Percentiles rank a stretch among this genome's conserved stretches.
These are phyloP conservation scores for Acanthamoeba triangularis DNA, from an alignment of 208 protist species.

Conservation along the genomic window DNA sequence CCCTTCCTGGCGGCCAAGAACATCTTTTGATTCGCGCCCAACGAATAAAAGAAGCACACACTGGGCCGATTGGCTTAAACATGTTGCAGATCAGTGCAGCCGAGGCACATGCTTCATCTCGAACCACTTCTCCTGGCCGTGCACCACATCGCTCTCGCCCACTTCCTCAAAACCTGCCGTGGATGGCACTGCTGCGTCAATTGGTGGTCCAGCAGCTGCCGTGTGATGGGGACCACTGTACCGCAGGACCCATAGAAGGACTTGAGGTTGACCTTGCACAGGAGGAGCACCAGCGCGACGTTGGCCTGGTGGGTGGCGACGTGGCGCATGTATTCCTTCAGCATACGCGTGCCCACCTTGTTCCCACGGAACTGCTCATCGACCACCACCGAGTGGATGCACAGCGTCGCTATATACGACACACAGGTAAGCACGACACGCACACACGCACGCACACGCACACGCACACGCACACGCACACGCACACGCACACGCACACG, in stretches of 20 bases:
- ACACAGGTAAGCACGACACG: neutral
- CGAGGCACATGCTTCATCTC: neutral
- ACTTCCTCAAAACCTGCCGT: neutral
- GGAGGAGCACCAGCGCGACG: neutral
- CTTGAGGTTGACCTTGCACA: neutral
- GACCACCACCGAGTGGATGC: constrained; percentile 33
- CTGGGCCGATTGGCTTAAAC: too few species aligned
- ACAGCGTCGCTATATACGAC: neutral
- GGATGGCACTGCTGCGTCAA: neutral
- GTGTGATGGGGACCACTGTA: neutral
- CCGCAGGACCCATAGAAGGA: neutral
- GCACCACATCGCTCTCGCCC: neutral
- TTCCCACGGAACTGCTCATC: neutral
- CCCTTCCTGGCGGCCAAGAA: too few species aligned
- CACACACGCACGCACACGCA: neutral
- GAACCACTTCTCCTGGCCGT: constrained; percentile 5
- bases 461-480: neutral
- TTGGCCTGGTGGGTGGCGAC: neutral
- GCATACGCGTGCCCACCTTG: neutral
- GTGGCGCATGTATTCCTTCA: neutral
- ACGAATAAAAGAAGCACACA: too few species aligned
- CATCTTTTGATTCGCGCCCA: too few species aligned
- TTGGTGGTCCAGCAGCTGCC: neutral
- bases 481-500: neutral
- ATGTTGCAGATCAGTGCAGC: too few species aligned